These are phyloP conservation scores for Paraphoma sp. DNA, from an alignment of 2,329 filamentous ascomycete species.

Conservation along the genomic window DNA sequence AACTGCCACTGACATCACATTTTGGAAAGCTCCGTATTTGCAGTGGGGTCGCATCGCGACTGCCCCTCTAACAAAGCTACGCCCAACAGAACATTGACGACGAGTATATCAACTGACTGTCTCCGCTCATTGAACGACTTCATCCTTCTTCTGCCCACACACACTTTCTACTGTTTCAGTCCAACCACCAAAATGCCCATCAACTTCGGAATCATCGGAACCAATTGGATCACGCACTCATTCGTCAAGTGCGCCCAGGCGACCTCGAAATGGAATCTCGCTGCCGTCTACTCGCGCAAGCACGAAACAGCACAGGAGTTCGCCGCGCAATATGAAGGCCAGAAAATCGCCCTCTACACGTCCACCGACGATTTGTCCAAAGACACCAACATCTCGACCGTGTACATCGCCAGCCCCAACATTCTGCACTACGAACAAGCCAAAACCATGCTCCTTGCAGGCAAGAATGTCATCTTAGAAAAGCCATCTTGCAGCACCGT, in stretches of 20 bases:
- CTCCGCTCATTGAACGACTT: background rate
- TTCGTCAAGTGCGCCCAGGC: slow-evolving; percentile 54
- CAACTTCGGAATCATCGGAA: slow-evolving; percentile 56
- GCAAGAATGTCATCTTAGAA: slow-evolving; percentile 59
- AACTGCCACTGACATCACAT: slow-evolving; percentile 16
- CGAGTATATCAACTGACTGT: background rate
- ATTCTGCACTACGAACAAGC: slow-evolving; percentile 56
- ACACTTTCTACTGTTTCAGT: background rate
- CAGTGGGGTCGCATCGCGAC: slow-evolving; percentile 20
- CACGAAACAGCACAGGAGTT: slow-evolving; percentile 52
- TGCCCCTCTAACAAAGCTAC: slow-evolving; percentile 7
- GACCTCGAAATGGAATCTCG: slow-evolving; percentile 52
- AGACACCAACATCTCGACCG: slow-evolving; percentile 48
- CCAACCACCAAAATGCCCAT: slow-evolving; percentile 35
- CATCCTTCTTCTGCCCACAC: background rate
- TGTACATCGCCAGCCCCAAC: slow-evolving; percentile 60
- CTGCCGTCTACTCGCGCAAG: slow-evolving; percentile 56
- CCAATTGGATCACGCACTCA: slow-evolving; percentile 58
- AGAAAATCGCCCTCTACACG: slow-evolving; percentile 47
- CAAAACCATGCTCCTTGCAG: slow-evolving; percentile 49
- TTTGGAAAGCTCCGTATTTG: background rate
- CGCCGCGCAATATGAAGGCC: slow-evolving; percentile 47
- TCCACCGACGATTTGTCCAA: slow-evolving; percentile 48
- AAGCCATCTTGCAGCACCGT: slow-evolving; percentile 56
- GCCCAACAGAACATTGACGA: slow-evolving; percentile 4